These are phyloP conservation scores for Tubosaeta sp. DNA, from an alignment of 768 basidiomycete species.

Conservation along the genomic window DNA sequence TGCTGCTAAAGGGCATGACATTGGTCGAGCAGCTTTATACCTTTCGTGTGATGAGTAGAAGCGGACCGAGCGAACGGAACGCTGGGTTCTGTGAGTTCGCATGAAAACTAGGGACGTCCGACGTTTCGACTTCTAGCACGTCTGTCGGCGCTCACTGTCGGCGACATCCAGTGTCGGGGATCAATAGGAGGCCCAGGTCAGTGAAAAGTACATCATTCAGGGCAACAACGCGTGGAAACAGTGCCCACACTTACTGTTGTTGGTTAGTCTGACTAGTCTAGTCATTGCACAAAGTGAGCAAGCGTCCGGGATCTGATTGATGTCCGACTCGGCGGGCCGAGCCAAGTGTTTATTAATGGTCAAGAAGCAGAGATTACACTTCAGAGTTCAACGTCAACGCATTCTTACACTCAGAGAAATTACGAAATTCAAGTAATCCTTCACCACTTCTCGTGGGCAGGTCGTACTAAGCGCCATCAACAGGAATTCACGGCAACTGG, in stretches of 20 bases:
- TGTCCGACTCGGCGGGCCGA: not conserved
- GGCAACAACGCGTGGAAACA: not conserved
- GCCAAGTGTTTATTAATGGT: not conserved
- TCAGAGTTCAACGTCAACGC: not conserved
- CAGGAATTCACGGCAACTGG: not conserved
- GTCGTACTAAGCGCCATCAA: constrained; percentile 34
- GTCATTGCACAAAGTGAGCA: not conserved
- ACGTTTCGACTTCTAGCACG: not conserved
- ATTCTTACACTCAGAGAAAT: not conserved
- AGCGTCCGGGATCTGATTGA: not conserved
- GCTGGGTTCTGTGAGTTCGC: not conserved
- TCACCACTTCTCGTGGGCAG: constrained; percentile 54
- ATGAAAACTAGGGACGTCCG: not conserved
- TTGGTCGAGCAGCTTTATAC: constrained; percentile 5
- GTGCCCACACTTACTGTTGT: not conserved
- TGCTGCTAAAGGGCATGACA: not conserved
- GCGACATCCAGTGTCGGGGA: not conserved
- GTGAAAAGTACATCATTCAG: not conserved
- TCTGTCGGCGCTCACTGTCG: not conserved
- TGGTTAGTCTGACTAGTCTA: not conserved
- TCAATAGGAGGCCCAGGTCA: not conserved
- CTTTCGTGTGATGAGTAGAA: not conserved
- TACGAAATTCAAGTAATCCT: not conserved
- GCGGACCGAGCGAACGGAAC: not conserved
- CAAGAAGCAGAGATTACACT: not conserved